Conservation (phyloP, 1,139 yeast species). For the Suhomyces terraborum region DNA sequence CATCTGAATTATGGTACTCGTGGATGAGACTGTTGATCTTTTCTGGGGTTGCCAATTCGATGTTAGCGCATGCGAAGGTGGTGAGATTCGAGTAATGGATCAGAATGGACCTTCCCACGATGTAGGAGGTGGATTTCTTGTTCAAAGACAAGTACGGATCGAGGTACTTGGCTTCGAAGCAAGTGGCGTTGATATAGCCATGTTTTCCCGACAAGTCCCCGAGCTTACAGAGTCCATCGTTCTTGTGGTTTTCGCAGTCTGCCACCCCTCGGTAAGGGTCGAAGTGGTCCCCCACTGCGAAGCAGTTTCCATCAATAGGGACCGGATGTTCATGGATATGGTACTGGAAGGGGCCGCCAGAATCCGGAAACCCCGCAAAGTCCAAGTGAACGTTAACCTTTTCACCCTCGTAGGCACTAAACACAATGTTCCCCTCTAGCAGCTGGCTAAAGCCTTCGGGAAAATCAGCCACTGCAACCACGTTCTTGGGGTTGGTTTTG, state of each 20-base stretch:
- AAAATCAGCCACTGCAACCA: slow-evolving; percentile 59
- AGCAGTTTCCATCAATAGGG: slow-evolving; percentile 48
- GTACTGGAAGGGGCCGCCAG: slow-evolving; percentile 60
- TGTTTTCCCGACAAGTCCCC: slow-evolving; percentile 69
- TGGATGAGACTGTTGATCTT: slow-evolving; percentile 29
- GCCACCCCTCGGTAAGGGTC: slow-evolving; percentile 54
- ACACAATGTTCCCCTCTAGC: slow-evolving; percentile 53
- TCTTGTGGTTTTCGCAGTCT: slow-evolving; percentile 45
- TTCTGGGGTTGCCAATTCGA: slow-evolving; percentile 35
- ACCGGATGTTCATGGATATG: slow-evolving; percentile 57
- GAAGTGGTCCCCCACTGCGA: slow-evolving; percentile 51
- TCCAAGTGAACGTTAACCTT: slow-evolving; percentile 61
- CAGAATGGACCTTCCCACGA: slow-evolving; percentile 55
- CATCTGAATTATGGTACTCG: slow-evolving; percentile 23
- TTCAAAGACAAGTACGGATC: slow-evolving; percentile 59
- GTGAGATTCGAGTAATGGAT: slow-evolving; percentile 53
- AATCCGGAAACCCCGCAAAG: slow-evolving; percentile 55
- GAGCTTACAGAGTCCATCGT: slow-evolving; percentile 56
- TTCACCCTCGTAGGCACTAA: slow-evolving; percentile 47
- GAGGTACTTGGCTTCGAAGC: slow-evolving; percentile 52
- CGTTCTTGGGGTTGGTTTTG: slow-evolving; percentile 45
- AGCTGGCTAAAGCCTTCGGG: slow-evolving; percentile 45
- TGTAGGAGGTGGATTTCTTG: slow-evolving; percentile 46
- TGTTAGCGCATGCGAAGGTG: slow-evolving; percentile 61
- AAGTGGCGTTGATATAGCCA: slow-evolving; percentile 57